Conservation (phyloP, 176 grass and related monocot genomes). For the Urochloa ruziziensis region DNA sequence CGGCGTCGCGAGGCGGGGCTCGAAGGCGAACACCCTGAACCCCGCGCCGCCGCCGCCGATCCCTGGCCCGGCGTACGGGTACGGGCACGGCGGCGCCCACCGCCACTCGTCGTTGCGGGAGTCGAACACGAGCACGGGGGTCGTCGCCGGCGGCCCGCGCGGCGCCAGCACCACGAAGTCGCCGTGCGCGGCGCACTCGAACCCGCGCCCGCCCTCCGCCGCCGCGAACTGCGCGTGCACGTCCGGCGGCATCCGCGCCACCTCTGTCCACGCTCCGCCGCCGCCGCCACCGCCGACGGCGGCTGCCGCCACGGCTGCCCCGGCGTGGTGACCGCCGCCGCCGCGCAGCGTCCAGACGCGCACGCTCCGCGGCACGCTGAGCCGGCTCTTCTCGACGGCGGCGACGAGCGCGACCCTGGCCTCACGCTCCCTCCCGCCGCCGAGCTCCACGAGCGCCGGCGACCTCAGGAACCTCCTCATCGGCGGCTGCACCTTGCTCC, state of each 20-base stretch:
- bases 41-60: conserved; percentile 16
- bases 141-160: neutral
- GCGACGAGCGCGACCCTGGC: conserved; percentile 68
- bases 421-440: conserved; percentile 33
- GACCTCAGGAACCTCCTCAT: conserved; percentile 88
- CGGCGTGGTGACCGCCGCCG: conserved; percentile 9
- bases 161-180: conserved; percentile 65
- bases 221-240: conserved; percentile 58
- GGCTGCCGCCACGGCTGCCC: neutral
- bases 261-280: conserved; percentile 67
- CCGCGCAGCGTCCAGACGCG: conserved; percentile 72
- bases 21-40: conserved; percentile 69
- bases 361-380: conserved; percentile 88
- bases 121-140: conserved; percentile 73
- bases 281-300: neutral
- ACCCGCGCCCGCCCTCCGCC: conserved; percentile 54
- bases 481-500: conserved; percentile 86
- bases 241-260: conserved; percentile 72
- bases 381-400: conserved; percentile 89
- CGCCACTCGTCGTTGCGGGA: conserved; percentile 63
- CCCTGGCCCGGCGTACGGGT: conserved; percentile 22
- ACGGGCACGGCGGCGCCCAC: conserved; percentile 75
- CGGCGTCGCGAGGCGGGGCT: conserved; percentile 83
- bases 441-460: conserved; percentile 68
- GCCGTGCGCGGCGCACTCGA: conserved; percentile 79